Base-by-base conservation (phyloP, 805 yeast genomes). In the Schwanniomyces sp. region DNA sequence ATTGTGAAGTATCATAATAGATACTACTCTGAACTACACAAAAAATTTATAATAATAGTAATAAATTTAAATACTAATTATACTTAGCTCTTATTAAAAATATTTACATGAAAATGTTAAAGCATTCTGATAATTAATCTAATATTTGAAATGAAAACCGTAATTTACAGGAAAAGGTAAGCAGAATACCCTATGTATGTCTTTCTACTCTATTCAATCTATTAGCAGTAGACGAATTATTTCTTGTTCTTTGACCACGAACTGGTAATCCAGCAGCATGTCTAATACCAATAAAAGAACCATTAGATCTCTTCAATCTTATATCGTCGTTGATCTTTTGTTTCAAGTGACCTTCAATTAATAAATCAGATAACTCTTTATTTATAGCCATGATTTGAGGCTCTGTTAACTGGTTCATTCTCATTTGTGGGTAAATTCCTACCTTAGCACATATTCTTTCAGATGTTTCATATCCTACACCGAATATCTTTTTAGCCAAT, bases 371-470 rank as follows among this genome's bases (percentile, higher is more conserved):
- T 42, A 94, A 75, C 64, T 94, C 97, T 64, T 91, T 92, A 34
- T 96, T 86, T 40, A 94, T 75, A 30, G 87, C 82, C 81, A 92
- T 79, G 40, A 91, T 78, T 58, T 91, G 96, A 25, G 90, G 88
- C 68, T 94, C 98, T 26, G 86, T 75, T 34, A 94, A 79, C 68
- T 94, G 96, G 64, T 88, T 94, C 88, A 91, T 86, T 70, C 96
- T 82, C 96, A 92, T 91, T 63, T 80, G 76, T 40, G 98, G 98
- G 62, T 91, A 92, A 50, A 94, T 80, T 9, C 96, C 97, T 18
- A 92, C 81, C 62, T 84, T 89, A 34, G 97, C 84, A 64, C 97
- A 91, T 45, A 94, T 75, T 58, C 76, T 74, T 52, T 80, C 80
- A 2, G 97, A 92, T 8, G 87, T 82, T 45, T 72, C 66, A 40